phyloP scores from a whole-genome alignment of 2,329 filamentous ascomycete genomes.

The Botrytis aclada region DNA sequence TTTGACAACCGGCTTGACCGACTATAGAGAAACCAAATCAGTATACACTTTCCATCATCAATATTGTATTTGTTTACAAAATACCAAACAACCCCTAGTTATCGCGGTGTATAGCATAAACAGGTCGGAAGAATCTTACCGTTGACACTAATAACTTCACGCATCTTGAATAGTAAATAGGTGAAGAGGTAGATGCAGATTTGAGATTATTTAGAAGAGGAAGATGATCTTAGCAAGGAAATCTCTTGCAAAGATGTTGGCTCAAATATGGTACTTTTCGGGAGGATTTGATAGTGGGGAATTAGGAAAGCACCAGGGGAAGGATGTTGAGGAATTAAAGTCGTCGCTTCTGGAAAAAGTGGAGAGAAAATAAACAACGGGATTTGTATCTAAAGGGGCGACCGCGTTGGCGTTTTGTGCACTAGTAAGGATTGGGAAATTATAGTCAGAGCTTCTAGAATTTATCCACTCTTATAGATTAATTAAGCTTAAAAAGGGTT shows the following conservation, averaged over 20 bases:
- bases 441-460: slow-evolving; percentile 13
- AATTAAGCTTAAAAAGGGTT: not conserved
- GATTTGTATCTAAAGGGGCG: slow-evolving; percentile 13
- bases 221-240: slow-evolving; percentile 20
- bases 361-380: slow-evolving; percentile 18
- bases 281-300: slow-evolving; percentile 29
- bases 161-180: slow-evolving; percentile 62
- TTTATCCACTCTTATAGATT: not conserved
- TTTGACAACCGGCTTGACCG: slow-evolving; percentile 99
- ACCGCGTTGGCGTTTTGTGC: not conserved
- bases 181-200: slow-evolving; percentile 27
- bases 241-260: slow-evolving; percentile 20
- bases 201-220: slow-evolving; percentile 11
- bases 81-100: slow-evolving; percentile 28
- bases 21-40: slow-evolving; percentile 55
- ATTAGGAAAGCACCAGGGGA: slow-evolving; percentile 17
- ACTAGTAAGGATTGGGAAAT: slow-evolving; percentile 15
- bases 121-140: slow-evolving; percentile 57
- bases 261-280: slow-evolving; percentile 23
- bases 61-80: slow-evolving; percentile 24
- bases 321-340: slow-evolving; percentile 22
- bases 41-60: slow-evolving; percentile 25
- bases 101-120: slow-evolving; percentile 41
- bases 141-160: slow-evolving; percentile 99
- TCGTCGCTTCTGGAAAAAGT: slow-evolving; percentile 17